These are phyloP conservation scores for Clonostachys byssicola DNA, from an alignment of 2,329 filamentous ascomycete genomes.

Conservation along the genomic window DNA sequence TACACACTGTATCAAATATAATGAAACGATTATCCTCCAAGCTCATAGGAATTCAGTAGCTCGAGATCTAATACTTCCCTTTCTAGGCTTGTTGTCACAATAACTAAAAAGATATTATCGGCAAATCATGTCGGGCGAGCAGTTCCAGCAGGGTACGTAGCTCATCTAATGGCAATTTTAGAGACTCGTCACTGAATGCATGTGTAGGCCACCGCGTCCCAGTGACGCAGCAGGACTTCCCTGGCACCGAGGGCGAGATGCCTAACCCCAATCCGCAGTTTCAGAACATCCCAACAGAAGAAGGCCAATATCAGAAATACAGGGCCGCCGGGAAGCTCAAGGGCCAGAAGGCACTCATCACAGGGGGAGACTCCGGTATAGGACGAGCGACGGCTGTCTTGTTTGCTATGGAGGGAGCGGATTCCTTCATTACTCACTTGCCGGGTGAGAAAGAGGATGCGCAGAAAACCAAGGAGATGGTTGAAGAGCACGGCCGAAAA, in stretches of 20 bases:
- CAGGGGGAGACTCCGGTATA: slow-evolving; percentile 77
- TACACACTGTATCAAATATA: too few relatives aligned
- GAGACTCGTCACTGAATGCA: background rate
- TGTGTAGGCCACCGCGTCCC: slow-evolving; percentile 8
- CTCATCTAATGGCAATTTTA: background rate
- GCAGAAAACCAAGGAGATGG: slow-evolving; percentile 65
- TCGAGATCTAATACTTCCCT: too few relatives aligned
- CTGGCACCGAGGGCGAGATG: slow-evolving; percentile 18
- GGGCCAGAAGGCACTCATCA: slow-evolving; percentile 74
- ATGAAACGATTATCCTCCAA: too few relatives aligned
- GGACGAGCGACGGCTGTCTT: slow-evolving; percentile 72
- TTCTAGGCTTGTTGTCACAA: too few relatives aligned
- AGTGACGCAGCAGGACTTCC: slow-evolving; percentile 18
- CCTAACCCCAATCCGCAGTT: slow-evolving; percentile 44
- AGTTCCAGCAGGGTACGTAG: slow-evolving; percentile 1
- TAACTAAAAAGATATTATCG: too few relatives aligned
- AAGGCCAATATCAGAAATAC: slow-evolving; percentile 67
- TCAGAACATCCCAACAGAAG: slow-evolving; percentile 62
- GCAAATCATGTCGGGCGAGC: background rate
- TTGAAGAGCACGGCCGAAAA: slow-evolving; percentile 63
- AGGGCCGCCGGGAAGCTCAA: slow-evolving; percentile 71
- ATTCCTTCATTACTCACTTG: slow-evolving; percentile 69
- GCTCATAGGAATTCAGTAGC: too few relatives aligned
- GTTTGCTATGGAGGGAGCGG: slow-evolving; percentile 77
- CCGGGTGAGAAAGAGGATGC: slow-evolving; percentile 75